Evolutionary conservation across 768 basidiomycete species (phyloP).

Genomic region (Trametes coccinea): DNA sequence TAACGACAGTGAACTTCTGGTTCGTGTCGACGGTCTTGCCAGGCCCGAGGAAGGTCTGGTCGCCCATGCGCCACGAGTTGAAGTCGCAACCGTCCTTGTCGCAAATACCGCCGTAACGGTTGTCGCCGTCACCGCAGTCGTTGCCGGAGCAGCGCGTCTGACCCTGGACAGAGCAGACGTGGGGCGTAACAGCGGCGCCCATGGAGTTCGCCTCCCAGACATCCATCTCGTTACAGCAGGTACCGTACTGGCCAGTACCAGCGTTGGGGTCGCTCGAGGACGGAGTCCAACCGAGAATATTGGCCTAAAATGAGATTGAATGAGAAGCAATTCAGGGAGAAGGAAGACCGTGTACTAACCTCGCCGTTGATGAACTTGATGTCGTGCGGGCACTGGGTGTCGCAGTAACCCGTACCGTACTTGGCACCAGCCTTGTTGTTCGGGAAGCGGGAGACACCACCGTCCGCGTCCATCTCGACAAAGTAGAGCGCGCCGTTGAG

Average conservation of each 20-base stretch:
- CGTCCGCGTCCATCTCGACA: slow-evolving; percentile 55
- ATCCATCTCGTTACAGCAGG: slow-evolving; percentile 60
- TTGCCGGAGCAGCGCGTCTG: slow-evolving; percentile 44
- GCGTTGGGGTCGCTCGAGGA: slow-evolving; percentile 43
- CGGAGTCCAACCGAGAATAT: slow-evolving; percentile 43
- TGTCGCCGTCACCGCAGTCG: slow-evolving; percentile 33
- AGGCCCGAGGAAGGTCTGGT: slow-evolving; percentile 46
- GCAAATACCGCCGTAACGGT: slow-evolving; percentile 47
- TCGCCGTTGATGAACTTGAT: slow-evolving; percentile 55
- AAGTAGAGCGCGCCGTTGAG: slow-evolving; percentile 62
- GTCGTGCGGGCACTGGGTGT: slow-evolving; percentile 55
- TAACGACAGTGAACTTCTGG: slow-evolving; percentile 54
- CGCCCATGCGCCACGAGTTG: slow-evolving; percentile 60
- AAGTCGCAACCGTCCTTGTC: slow-evolving; percentile 61
- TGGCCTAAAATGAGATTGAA: slow-evolving; percentile 39
- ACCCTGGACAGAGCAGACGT: slow-evolving; percentile 43
- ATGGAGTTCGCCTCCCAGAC: slow-evolving; percentile 57
- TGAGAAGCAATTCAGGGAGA: not conserved
- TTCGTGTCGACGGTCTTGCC: slow-evolving; percentile 51
- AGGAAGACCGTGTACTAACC: slow-evolving; percentile 31
- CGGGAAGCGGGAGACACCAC: slow-evolving; percentile 45
- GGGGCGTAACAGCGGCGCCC: slow-evolving; percentile 50
- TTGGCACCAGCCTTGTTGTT: slow-evolving; percentile 57
- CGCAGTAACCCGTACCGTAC: slow-evolving; percentile 62
- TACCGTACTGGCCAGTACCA: slow-evolving; percentile 44